phyloP scores from a whole-genome alignment of 2,329 filamentous ascomycete genomes.

The Acrodontium crateriforme region DNA sequence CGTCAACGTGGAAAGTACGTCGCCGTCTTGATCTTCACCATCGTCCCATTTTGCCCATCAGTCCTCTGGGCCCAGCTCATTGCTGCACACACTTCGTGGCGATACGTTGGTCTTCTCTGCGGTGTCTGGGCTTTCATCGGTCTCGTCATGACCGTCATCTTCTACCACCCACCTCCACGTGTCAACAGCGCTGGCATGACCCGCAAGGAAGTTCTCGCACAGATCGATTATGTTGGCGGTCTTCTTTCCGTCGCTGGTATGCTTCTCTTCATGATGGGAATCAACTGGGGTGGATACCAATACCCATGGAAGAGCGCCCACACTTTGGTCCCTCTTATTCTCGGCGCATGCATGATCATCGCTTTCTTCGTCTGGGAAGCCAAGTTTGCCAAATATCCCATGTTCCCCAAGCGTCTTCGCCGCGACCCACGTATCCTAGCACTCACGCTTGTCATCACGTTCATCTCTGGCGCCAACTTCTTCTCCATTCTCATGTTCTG shows the following conservation, averaged over 20 bases:
- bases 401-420: constrained; percentile 14
- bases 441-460: constrained; percentile 29
- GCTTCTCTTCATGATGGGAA: constrained; percentile 36
- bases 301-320: constrained; percentile 21
- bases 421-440: constrained; percentile 22
- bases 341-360: constrained; percentile 18
- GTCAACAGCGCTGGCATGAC: constrained; percentile 30
- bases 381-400: constrained; percentile 16
- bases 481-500: constrained; percentile 40
- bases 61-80: constrained; percentile 49
- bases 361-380: constrained; percentile 22
- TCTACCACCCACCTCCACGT: constrained; percentile 41
- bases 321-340: constrained; percentile 20
- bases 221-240: constrained; percentile 40
- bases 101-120: constrained; percentile 41
- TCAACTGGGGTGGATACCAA: constrained; percentile 16
- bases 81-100: constrained; percentile 34
- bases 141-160: constrained; percentile 36
- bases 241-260: constrained; percentile 36
- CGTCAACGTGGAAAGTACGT: constrained; percentile 51
- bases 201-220: constrained; percentile 26
- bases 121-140: constrained; percentile 38
- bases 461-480: constrained; percentile 26
- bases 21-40: constrained; percentile 45
- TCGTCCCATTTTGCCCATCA: constrained; percentile 48